phyloP scores from a whole-genome alignment of 306 rosid genomes.

The Luffa acutangula region DNA sequence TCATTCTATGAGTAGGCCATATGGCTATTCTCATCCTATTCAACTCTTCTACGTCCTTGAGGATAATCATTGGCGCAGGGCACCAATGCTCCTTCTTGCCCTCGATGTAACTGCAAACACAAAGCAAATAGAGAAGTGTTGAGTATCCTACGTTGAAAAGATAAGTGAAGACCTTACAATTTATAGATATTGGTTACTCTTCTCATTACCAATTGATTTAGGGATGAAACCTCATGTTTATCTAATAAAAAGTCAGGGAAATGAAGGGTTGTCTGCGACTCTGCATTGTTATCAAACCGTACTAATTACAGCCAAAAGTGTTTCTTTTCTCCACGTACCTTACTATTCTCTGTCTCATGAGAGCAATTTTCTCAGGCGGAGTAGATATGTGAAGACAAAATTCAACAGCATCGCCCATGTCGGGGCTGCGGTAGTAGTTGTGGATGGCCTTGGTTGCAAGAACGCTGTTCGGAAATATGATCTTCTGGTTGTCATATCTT shows the following conservation, averaged over 20 bases:
- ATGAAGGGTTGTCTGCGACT: not conserved
- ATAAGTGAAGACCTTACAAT: no score
- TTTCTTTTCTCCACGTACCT: slow-evolving; percentile 23
- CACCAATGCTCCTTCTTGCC: slow-evolving; percentile 85
- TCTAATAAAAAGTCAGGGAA: not conserved
- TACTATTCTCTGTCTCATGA: slow-evolving; percentile 44
- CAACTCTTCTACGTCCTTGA: slow-evolving; percentile 47
- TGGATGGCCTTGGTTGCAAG: slow-evolving; percentile 62
- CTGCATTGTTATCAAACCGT: not conserved
- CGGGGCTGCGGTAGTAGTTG: slow-evolving; percentile 89
- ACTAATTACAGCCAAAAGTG: not conserved
- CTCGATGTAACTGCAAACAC: slow-evolving; percentile 57
- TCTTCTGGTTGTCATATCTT: slow-evolving; percentile 54
- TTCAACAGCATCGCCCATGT: slow-evolving; percentile 75
- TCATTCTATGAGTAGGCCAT: slow-evolving; percentile 75
- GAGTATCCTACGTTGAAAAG: no score
- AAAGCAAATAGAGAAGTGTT: not conserved
- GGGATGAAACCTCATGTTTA: no score
- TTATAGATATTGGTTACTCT: no score
- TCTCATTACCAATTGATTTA: no score
- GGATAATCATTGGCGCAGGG: slow-evolving; percentile 47
- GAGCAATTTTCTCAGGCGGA: slow-evolving; percentile 56
- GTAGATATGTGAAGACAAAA: slow-evolving; percentile 65
- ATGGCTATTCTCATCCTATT: slow-evolving; percentile 48
- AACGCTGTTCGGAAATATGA: slow-evolving; percentile 51